Evolutionary conservation across 352 stramenopile species (phyloP), one percentile per base, ranked within the genome.

Genomic region (Pythium guiyangense): DNA sequence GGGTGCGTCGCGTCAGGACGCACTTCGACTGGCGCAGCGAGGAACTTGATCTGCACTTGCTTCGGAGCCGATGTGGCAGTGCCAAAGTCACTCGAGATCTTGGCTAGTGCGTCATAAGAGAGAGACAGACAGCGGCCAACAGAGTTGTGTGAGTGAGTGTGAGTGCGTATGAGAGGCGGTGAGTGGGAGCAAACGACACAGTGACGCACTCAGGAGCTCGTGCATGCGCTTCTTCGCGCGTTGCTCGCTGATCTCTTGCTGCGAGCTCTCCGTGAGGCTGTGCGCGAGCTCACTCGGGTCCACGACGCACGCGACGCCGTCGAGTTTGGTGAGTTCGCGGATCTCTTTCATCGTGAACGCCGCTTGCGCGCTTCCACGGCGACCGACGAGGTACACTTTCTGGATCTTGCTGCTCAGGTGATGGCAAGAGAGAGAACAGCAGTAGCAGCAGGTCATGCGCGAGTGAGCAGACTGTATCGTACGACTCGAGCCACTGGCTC

Each of bases 271-370:
- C 3, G 80, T 99, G 54, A 85, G 69, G 35, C 95, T 94, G 40
- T 77, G 46, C n/a, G 90, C 71, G 42, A 99, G 50, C 59, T 99
- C 94, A 12, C 90, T 74, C 8, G 83, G 69, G 56, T 95, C 66
- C 20, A 99, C 86, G 11, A 96, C 64, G 62, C 92, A 98, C 15
- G 77, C 63, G 1, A 90, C 86, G 34, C 75, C 66, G 31, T 88
- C 57, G 35, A 97, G 63, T 50, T 90, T 92, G 20, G 85, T 96
- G 59, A 97, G 63, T 59, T 97, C 92, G 25, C 92, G 79, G 26
- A 97, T 65, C 62, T 98, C 95, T 60, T 99, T 99, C 67, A 99
- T 99, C 31, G 96, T 99, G 70, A 99, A 99, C 20, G 97, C 92
- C 20, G 89, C 94, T 76, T 99, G 97, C 8, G 96, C 82, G 60